phyloP scores from a whole-genome alignment of 2,329 filamentous ascomycete genomes.

The Stachybotrys echinatus region DNA sequence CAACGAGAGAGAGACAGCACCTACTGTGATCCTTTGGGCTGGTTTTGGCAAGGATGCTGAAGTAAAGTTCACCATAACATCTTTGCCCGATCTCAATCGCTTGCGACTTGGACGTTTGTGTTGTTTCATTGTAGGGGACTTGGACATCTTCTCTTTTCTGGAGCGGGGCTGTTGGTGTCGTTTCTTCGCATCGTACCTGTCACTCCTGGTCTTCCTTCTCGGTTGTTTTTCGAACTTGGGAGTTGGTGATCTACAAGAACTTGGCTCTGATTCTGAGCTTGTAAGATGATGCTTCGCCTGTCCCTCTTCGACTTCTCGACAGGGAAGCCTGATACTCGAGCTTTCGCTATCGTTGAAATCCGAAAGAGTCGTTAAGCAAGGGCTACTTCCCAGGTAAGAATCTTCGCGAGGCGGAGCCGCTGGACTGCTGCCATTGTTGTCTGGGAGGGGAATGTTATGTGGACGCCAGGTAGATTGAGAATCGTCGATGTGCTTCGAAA shows the following conservation, averaged over 20 bases:
- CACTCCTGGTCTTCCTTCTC: slow-evolving; percentile 50
- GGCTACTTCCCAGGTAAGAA: not conserved
- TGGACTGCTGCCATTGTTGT: not conserved
- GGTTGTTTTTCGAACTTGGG: slow-evolving; percentile 40
- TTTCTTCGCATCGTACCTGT: slow-evolving; percentile 46
- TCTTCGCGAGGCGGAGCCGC: not conserved
- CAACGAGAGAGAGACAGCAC: too few relatives aligned
- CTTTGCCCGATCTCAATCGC: slow-evolving; percentile 30
- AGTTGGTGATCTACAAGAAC: slow-evolving; percentile 2
- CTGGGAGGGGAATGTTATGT: not conserved
- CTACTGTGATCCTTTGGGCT: slow-evolving; percentile 24
- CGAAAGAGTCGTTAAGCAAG: not conserved
- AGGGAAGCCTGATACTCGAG: not conserved
- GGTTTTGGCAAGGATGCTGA: slow-evolving; percentile 48
- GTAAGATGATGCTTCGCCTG: not conserved
- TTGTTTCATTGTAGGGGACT: slow-evolving; percentile 1
- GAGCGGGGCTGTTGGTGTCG: slow-evolving; percentile 3
- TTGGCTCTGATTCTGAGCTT: not conserved
- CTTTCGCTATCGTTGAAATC: not conserved
- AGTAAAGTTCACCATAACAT: slow-evolving; percentile 50
- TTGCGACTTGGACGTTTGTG: slow-evolving; percentile 15
- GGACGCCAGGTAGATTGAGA: not conserved
- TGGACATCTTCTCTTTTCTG: not conserved
- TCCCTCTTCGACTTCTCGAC: not conserved
- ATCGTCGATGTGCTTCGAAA: too few relatives aligned